These are phyloP conservation scores for Allium cepa DNA, from an alignment of 106 monocot species.

Conservation along the genomic window DNA sequence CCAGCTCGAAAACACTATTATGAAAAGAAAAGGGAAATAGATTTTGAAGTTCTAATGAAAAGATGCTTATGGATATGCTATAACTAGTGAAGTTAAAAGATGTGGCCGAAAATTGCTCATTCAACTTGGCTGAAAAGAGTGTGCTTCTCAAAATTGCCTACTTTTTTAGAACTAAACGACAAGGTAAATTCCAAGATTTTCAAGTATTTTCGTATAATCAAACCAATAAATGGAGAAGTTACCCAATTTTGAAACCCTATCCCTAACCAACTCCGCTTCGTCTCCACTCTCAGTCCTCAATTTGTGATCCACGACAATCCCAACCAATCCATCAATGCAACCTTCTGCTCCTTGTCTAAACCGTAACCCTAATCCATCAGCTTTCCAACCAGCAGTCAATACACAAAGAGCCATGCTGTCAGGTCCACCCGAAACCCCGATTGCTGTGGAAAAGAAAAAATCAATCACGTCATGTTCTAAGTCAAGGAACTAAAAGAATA, in stretches of 20 bases:
- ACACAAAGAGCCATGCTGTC: slow-evolving; percentile 94
- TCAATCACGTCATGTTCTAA: not conserved
- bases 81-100: no score
- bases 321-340: slow-evolving; percentile 70
- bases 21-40: no score
- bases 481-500: not conserved
- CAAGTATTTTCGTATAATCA: no score
- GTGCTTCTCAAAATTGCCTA: no score
- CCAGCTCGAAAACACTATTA: no score
- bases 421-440: slow-evolving; percentile 95
- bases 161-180: no score
- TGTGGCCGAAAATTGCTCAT: no score
- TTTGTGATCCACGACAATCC: slow-evolving; percentile 84
- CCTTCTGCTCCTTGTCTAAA: not conserved
- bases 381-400: slow-evolving; percentile 70
- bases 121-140: no score
- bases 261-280: slow-evolving; percentile 62
- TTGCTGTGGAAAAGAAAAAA: slow-evolving; percentile 22
- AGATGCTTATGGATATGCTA: no score
- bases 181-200: no score
- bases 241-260: slow-evolving; percentile 70
- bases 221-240: not conserved
- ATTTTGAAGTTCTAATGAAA: no score
- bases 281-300: slow-evolving; percentile 66
- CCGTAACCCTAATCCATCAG: slow-evolving; percentile 14